Conservation (phyloP, 768 basidiomycete genomes). For the Clitopilus hobsonii region DNA sequence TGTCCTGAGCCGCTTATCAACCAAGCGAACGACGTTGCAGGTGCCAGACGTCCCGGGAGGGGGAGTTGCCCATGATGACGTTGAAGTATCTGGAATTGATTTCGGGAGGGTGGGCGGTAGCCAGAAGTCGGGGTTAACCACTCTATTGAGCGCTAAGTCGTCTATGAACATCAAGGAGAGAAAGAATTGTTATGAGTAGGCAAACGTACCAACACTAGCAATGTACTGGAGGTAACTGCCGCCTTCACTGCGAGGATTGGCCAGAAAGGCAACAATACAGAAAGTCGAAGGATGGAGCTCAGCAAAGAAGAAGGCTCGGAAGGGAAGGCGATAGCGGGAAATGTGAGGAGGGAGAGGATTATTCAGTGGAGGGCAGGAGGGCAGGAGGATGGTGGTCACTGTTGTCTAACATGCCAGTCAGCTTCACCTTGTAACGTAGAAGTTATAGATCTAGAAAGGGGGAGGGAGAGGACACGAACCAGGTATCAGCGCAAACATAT, state of each 20-base stretch:
- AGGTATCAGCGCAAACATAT: slow-evolving; percentile 83
- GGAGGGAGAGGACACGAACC: slow-evolving; percentile 37
- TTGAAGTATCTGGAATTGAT: slow-evolving; percentile 78
- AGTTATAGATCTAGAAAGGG: background rate
- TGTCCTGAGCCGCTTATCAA: slow-evolving; percentile 78
- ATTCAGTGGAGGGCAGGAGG: background rate
- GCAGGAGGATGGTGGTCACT: slow-evolving; percentile 44
- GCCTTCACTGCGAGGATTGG: slow-evolving; percentile 42
- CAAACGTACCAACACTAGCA: too few relatives aligned
- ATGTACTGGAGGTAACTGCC: slow-evolving; percentile 41
- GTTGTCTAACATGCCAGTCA: too few relatives aligned
- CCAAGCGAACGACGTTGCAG: slow-evolving; percentile 23
- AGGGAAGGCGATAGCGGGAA: slow-evolving; percentile 68
- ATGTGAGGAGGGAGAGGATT: slow-evolving; percentile 53
- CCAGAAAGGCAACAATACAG: slow-evolving; percentile 30
- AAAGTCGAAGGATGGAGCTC: slow-evolving; percentile 47
- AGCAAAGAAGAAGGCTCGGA: slow-evolving; percentile 71
- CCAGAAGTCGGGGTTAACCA: slow-evolving; percentile 91
- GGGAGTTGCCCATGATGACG: slow-evolving; percentile 77
- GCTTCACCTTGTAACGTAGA: background rate
- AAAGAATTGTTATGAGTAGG: too few relatives aligned
- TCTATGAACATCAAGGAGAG: too few relatives aligned
- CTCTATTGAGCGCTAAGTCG: too few relatives aligned
- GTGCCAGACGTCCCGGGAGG: slow-evolving; percentile 89
- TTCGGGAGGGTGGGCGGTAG: slow-evolving; percentile 73